A percentile compares a stretch with the other conserved stretches of the same genome.
These are phyloP conservation scores for Blattamonas nauphoetae DNA, from an alignment of 78 protist genomes.

Conservation along the genomic window DNA sequence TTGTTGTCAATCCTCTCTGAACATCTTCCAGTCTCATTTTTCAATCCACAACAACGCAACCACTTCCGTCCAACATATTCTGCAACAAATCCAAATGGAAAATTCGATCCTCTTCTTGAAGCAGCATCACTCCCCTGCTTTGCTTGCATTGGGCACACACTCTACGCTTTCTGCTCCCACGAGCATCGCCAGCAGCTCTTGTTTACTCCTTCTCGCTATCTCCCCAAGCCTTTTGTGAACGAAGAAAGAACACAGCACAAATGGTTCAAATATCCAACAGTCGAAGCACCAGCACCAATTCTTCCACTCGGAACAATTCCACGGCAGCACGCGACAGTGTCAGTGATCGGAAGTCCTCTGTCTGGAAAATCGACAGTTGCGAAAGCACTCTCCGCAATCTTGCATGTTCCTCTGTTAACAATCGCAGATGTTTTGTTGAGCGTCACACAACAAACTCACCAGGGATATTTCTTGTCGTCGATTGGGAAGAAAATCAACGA, in stretches of 20 bases:
- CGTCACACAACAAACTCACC: neutral
- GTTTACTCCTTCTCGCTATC: neutral
- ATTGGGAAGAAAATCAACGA: neutral
- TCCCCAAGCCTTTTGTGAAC: neutral
- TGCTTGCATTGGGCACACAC: neutral
- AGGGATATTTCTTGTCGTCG: too few species aligned
- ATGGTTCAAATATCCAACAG: too few species aligned
- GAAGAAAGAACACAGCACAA: neutral
- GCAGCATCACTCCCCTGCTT: neutral
- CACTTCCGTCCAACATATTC: neutral
- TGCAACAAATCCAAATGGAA: neutral
- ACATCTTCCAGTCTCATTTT: neutral
- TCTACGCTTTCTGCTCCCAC: neutral
- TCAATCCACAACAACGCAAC: neutral
- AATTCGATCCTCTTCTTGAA: slow-evolving; percentile 1
- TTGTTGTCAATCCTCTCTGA: neutral
- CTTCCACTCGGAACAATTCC: neutral
- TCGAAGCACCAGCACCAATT: neutral
- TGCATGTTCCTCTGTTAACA: neutral
- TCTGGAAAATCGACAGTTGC: neutral
- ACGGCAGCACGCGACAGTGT: neutral
- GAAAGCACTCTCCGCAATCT: neutral
- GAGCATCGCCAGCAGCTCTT: neutral
- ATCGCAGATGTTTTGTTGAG: neutral
- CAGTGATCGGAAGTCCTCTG: neutral